phyloP scores from a whole-genome alignment of 176 grass and related monocot species.

The Paspalum vaginatum region DNA sequence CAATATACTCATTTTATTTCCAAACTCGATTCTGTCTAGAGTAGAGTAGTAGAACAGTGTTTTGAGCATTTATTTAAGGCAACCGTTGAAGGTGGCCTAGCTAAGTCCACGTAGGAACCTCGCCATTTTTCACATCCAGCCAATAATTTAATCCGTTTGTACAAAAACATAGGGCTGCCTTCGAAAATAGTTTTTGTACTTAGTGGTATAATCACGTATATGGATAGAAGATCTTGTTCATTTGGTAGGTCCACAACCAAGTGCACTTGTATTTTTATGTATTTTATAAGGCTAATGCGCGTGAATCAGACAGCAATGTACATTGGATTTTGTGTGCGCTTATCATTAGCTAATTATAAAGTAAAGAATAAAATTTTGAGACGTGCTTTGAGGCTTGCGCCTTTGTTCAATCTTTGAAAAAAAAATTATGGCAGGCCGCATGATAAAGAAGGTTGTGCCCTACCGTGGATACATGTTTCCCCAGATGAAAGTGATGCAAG shows the following conservation, averaged over 20 bases:
- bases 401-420: conserved; percentile 2
- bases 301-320: background rate
- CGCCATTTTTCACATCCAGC: too few species aligned
- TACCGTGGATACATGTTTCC: background rate
- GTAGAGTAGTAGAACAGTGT: too few species aligned
- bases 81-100: too few species aligned
- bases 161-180: too few species aligned
- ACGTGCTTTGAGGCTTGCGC: background rate
- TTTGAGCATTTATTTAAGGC: too few species aligned
- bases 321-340: background rate
- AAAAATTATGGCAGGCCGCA: background rate
- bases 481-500: conserved; percentile 20
- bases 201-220: too few species aligned
- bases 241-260: background rate
- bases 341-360: background rate
- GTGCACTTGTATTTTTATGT: background rate
- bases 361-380: background rate
- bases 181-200: too few species aligned
- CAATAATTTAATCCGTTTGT: too few species aligned
- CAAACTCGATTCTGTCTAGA: too few species aligned
- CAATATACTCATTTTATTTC: too few species aligned
- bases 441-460: background rate
- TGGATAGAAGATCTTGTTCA: background rate
- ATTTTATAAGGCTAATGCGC: background rate
- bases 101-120: too few species aligned